Percentiles rank a stretch among this genome's conserved stretches.
phyloP scores from a whole-genome alignment of 805 yeast species.

The Saturnispora zaruensis region DNA sequence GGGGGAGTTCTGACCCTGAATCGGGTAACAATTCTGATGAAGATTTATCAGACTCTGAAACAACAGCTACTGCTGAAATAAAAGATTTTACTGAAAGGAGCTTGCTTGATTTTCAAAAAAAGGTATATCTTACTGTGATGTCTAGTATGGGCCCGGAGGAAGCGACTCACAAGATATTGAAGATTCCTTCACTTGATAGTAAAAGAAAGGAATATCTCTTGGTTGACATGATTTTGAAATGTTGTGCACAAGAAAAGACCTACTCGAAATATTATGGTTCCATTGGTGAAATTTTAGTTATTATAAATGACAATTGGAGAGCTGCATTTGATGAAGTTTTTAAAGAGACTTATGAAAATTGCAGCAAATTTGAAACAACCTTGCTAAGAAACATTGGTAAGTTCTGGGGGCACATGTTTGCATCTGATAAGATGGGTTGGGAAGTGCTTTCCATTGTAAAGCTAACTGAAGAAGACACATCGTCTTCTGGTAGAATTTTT shows the following conservation, averaged over 20 bases:
- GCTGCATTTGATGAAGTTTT: conserved; percentile 46
- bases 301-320: conserved; percentile 48
- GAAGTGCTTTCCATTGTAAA: conserved; percentile 44
- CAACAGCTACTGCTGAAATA: conserved; percentile 27
- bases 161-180: conserved; percentile 77
- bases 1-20: conserved; percentile 19
- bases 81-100: conserved; percentile 65
- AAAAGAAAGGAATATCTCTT: conserved; percentile 41
- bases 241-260: conserved; percentile 79
- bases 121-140: conserved; percentile 74
- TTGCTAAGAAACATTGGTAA: conserved; percentile 72
- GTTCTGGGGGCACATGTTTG: conserved; percentile 78
- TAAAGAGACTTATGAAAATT: conserved; percentile 41
- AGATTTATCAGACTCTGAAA: background rate
- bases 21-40: conserved; percentile 14
- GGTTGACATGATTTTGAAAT: conserved; percentile 65
- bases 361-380: conserved; percentile 63
- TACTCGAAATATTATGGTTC: conserved; percentile 81
- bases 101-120: conserved; percentile 58
- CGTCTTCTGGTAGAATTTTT: conserved; percentile 74
- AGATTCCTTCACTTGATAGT: conserved; percentile 34
- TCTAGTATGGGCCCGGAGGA: conserved; percentile 89
- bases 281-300: conserved; percentile 57
- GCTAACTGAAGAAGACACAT: conserved; percentile 64
- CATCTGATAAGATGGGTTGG: conserved; percentile 62